Percentiles rank a stretch among this genome's conserved stretches.
phyloP scores from a whole-genome alignment of 106 monocot genomes.

The Platanthera zijinensis region DNA sequence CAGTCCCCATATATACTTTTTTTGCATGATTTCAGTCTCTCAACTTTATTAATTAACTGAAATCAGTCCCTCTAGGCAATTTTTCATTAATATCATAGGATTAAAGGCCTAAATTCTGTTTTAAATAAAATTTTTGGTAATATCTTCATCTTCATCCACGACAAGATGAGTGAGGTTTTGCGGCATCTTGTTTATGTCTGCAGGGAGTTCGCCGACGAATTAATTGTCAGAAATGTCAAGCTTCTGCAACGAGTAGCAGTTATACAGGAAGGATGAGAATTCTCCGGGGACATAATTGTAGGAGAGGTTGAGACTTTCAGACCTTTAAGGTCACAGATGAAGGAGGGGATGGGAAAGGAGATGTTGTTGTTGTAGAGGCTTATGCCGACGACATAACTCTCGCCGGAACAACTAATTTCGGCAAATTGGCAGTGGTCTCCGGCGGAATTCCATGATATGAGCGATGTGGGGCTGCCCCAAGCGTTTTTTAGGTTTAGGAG shows the following conservation, averaged over 20 bases:
- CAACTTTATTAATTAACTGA: too few relatives aligned
- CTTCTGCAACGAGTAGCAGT: conserved; percentile 34
- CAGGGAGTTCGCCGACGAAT: conserved; percentile 43
- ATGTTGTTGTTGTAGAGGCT: conserved; percentile 8
- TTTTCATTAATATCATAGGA: too few relatives aligned
- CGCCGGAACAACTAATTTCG: conserved; percentile 24
- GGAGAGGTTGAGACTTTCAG: conserved; percentile 42
- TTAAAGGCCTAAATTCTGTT: too few relatives aligned
- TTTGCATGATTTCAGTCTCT: too few relatives aligned
- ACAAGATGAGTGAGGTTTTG: conserved; percentile 5
- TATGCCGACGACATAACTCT: conserved; percentile 24
- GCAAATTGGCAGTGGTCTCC: conserved; percentile 36
- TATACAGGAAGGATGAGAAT: conserved; percentile 41
- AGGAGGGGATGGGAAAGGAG: conserved; percentile 19
- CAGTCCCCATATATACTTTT: too few relatives aligned
- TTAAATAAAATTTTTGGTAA: too few relatives aligned
- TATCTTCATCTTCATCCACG: too few relatives aligned
- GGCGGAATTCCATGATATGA: conserved; percentile 28
- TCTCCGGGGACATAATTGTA: conserved; percentile 36
- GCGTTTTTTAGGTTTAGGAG: too few relatives aligned
- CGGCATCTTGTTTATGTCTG: conserved; percentile 21
- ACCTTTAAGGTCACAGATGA: conserved; percentile 37
- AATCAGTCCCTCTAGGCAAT: too few relatives aligned
- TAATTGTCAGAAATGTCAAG: conserved; percentile 52
- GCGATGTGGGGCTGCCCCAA: too few relatives aligned